Base-by-base conservation (phyloP, 2,329 filamentous ascomycete species). In the Aspergillus chevalieri region DNA sequence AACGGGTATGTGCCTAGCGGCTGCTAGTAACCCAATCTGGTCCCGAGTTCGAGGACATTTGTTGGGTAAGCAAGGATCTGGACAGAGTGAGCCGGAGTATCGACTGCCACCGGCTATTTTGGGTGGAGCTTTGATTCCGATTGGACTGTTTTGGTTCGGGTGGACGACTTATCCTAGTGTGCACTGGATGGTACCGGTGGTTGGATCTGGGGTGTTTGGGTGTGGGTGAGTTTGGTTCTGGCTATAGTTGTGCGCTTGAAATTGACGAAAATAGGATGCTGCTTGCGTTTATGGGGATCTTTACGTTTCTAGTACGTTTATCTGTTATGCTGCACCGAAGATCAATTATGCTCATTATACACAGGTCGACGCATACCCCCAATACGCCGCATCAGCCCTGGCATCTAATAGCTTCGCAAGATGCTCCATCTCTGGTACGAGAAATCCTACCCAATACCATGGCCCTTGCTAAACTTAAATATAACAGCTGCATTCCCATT, bases 81-180 rank as follows among this genome's bases (percentile, higher is more conserved):
- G 58, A 6, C 62, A 77, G 42, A 84, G 41, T 81, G 87, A 95
- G 74, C 90, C 90, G 7, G 90, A 95, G 71, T 92, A 85, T 68
- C 82, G 88, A 52, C 78, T 95, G 26, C 85, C 87, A 1, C 82
- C 87, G 7, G 65, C 83, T 26, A 84, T 89, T 45, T 64, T 76
- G 3, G 90, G 89, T 7, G 83, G 83, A 1, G 65, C 87, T 43
- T 68, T 94, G 4, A 86, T 91, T 21, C 86, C 89, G 5, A 72
- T 86, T 47, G 87, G 87, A 3, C 70, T 96, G 15, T 93, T 95
- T 66, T 85, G 86, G 74, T 95, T 94, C 70, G 89, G 81, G 9
- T 95, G 89, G 86, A 89, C 86, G 6, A 85, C 85, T 14, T 89
- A 82, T 63, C 66, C 82, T 30, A 47, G 52, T 1, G 78, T 94